Conservation (phyloP, 2,329 filamentous ascomycete genomes). For the Fusarium liriodendri region DNA sequence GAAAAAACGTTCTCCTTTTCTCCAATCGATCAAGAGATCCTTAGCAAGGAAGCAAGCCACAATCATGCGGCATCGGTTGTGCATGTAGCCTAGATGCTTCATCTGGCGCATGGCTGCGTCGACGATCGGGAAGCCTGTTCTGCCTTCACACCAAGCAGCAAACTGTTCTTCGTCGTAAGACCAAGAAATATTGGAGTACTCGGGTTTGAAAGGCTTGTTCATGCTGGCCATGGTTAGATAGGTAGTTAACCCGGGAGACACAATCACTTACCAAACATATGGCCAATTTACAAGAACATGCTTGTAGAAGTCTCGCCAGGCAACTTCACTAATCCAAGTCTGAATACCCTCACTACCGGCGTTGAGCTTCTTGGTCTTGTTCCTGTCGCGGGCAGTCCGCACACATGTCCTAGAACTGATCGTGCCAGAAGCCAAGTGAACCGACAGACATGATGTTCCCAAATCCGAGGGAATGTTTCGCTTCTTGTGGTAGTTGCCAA, state of each 20-base stretch:
- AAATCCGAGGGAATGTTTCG: conserved; percentile 74
- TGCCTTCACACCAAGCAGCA: conserved; percentile 77
- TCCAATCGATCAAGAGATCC: conserved; percentile 85
- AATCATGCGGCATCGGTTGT: conserved; percentile 88
- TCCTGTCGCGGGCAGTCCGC: conserved; percentile 69
- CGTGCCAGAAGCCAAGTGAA: conserved; percentile 77
- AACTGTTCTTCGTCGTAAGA: conserved; percentile 79
- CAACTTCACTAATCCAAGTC: conserved; percentile 84
- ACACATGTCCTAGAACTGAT: conserved; percentile 76
- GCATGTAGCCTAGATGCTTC: conserved; percentile 77
- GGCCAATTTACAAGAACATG: conserved; percentile 89
- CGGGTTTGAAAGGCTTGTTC: conserved; percentile 78
- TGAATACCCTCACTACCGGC: conserved; percentile 73
- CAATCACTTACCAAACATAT: conserved; percentile 73
- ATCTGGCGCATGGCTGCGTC: conserved; percentile 89
- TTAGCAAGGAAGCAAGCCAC: conserved; percentile 84
- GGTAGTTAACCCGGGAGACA: neutral
- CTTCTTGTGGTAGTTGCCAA: conserved; percentile 69
- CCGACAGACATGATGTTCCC: conserved; percentile 75
- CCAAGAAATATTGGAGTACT: conserved; percentile 86
- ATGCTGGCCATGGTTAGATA: conserved; percentile 49
- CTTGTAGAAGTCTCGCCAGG: conserved; percentile 90
- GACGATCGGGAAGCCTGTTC: conserved; percentile 84
- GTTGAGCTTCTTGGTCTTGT: conserved; percentile 74
- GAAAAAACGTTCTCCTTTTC: conserved; percentile 83